Percentiles rank a stretch among this genome's conserved stretches.
Conservation (phyloP, 1,284 basidiomycete species). For the Apiotrichum laibachii region DNA sequence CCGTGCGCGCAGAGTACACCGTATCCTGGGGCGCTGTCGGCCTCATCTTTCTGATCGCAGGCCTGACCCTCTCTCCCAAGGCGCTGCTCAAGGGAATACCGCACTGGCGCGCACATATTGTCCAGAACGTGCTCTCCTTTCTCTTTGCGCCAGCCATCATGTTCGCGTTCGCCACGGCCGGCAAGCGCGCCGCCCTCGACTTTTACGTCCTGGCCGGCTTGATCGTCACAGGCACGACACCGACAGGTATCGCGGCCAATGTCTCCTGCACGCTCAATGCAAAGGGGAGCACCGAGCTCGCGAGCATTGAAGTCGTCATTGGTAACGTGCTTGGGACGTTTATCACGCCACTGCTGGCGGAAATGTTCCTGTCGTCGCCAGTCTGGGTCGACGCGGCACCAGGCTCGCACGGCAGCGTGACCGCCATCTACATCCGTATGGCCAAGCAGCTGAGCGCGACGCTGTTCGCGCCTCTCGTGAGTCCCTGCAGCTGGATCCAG, state of each 20-base stretch:
- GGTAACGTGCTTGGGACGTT: slow-evolving; percentile 40
- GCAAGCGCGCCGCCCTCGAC: slow-evolving; percentile 29
- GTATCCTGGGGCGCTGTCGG: slow-evolving; percentile 39
- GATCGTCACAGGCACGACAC: slow-evolving; percentile 30
- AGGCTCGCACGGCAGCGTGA: not conserved
- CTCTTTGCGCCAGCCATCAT: slow-evolving; percentile 23
- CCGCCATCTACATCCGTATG: slow-evolving; percentile 14
- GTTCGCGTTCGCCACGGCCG: slow-evolving; percentile 32
- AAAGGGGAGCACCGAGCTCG: slow-evolving; percentile 36
- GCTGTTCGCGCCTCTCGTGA: slow-evolving; percentile 10
- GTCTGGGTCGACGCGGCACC: not conserved
- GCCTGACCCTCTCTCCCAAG: slow-evolving; percentile 35
- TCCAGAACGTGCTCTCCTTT: slow-evolving; percentile 27
- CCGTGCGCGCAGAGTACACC: slow-evolving; percentile 29
- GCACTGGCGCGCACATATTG: slow-evolving; percentile 34
- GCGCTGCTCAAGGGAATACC: slow-evolving; percentile 28
- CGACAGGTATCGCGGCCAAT: slow-evolving; percentile 38
- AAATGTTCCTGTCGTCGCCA: slow-evolving; percentile 6
- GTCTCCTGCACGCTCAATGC: slow-evolving; percentile 45
- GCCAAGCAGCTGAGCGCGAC: slow-evolving; percentile 16
- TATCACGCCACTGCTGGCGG: slow-evolving; percentile 23
- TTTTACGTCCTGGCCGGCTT: slow-evolving; percentile 13
- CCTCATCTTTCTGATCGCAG: slow-evolving; percentile 48
- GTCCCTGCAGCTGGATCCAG: not conserved
- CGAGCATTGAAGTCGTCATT: slow-evolving; percentile 32